Evolutionary conservation across 2,329 filamentous ascomycete species (phyloP).

Genomic region (Nemania bipapillata): DNA sequence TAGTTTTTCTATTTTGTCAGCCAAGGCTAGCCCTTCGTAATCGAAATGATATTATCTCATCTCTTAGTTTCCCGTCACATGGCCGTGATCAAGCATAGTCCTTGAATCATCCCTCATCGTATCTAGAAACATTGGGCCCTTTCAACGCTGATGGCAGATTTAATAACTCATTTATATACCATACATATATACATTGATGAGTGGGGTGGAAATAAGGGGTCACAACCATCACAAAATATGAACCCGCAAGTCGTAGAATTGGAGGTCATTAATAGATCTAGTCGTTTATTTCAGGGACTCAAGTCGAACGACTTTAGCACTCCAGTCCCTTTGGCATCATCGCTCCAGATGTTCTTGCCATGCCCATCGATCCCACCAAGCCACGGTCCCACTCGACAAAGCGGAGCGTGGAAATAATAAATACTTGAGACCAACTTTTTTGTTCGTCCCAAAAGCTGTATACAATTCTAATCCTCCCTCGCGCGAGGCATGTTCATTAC

Average conservation of each 20-base stretch:
- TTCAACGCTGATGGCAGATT: too few relatives aligned
- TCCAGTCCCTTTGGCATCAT: constrained; percentile 2
- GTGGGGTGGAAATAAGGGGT: too few relatives aligned
- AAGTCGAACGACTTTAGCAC: background rate
- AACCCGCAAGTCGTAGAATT: background rate
- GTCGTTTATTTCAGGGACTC: background rate
- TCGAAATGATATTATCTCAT: constrained; percentile 17
- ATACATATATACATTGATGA: too few relatives aligned
- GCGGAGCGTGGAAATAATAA: background rate
- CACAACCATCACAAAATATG: background rate
- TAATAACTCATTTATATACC: background rate
- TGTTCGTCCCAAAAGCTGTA: constrained; percentile 13
- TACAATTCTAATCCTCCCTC: constrained; percentile 21
- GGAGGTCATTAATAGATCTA: background rate
- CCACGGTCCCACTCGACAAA: background rate
- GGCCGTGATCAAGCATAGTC: background rate
- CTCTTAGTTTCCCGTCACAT: background rate
- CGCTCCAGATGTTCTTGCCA: background rate
- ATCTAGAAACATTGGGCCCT: too few relatives aligned
- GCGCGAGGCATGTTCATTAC: constrained; percentile 22
- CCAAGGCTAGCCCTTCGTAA: constrained; percentile 15
- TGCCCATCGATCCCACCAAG: background rate
- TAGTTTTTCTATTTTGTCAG: constrained; percentile 24
- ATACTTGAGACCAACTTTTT: background rate
- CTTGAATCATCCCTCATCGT: background rate